A percentile compares a stretch with the other conserved stretches of the same genome.
Conservation (phyloP, 768 basidiomycete species). For the Vishniacozyma victoriae region DNA sequence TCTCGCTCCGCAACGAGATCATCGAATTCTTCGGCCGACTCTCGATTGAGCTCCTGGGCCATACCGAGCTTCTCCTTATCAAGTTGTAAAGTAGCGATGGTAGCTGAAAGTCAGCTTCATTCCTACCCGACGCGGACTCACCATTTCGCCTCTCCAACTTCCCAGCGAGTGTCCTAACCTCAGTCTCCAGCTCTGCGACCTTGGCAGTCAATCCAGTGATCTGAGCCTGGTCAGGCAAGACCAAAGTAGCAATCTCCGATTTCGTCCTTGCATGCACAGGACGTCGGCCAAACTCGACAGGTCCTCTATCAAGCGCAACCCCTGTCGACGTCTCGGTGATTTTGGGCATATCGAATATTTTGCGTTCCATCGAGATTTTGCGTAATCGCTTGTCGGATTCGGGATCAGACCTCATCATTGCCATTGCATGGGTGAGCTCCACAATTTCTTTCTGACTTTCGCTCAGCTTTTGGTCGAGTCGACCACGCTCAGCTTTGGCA, state of each 20-base stretch:
- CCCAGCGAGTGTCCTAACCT: neutral
- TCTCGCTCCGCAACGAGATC: neutral
- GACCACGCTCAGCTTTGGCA: neutral
- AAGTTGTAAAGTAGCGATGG: neutral
- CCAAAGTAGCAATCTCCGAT: neutral
- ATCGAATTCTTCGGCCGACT: neutral
- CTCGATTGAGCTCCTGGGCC: neutral
- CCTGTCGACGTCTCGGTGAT: neutral
- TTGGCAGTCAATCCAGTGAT: conserved; percentile 3
- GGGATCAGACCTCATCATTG: neutral
- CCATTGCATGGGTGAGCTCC: neutral
- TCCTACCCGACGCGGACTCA: neutral
- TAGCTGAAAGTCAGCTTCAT: neutral
- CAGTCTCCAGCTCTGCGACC: conserved; percentile 1
- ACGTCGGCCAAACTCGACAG: too few species aligned
- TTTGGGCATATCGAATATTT: neutral
- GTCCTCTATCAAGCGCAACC: neutral
- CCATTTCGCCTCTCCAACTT: conserved; percentile 3
- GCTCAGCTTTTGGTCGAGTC: neutral
- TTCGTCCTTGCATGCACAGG: neutral
- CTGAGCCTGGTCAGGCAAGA: neutral
- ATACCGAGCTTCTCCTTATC: neutral
- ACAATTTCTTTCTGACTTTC: neutral
- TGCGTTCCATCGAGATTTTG: too few species aligned
- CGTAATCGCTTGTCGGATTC: neutral